Conservation (phyloP, 2,329 filamentous ascomycete genomes). For the Metarhizium anisopliae region DNA sequence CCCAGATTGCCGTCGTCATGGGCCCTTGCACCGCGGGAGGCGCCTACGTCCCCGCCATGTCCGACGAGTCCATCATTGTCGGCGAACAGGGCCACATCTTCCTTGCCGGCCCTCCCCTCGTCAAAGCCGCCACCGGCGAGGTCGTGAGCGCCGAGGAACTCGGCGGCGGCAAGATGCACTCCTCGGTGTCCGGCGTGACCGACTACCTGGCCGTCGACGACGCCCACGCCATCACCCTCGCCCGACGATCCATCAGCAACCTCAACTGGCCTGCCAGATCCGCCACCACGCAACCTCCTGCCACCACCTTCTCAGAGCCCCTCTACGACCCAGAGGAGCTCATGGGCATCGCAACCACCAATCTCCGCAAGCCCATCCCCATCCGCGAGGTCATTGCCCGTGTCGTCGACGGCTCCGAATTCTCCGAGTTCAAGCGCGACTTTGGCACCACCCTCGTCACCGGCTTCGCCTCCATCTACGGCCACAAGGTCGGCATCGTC, state of each 20-base stretch:
- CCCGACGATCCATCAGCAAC: conserved; percentile 74
- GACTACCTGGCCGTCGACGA: conserved; percentile 95
- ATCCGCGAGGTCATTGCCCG: conserved; percentile 88
- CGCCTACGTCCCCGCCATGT: conserved; percentile 95
- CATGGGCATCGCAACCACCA: conserved; percentile 80
- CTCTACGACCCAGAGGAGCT: conserved; percentile 74
- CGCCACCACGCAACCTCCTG: conserved; percentile 19
- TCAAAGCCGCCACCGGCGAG: conserved; percentile 94
- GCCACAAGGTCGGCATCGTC: conserved; percentile 83
- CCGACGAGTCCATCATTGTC: conserved; percentile 94
- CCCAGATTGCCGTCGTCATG: conserved; percentile 94
- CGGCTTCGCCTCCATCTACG: conserved; percentile 83
- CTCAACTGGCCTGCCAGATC: conserved; percentile 67
- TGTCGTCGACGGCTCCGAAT: conserved; percentile 82
- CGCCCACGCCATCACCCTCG: conserved; percentile 80
- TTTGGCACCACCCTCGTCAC: conserved; percentile 88
- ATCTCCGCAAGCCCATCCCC: conserved; percentile 75
- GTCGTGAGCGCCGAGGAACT: conserved; percentile 84
- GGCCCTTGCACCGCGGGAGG: conserved; percentile 93
- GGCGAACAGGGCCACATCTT: conserved; percentile 96
- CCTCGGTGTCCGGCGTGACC: conserved; percentile 82
- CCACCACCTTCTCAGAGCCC: conserved; percentile 56
- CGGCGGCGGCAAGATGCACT: conserved; percentile 83
- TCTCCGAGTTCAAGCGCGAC: conserved; percentile 88
- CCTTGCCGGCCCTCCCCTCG: conserved; percentile 84